Percentiles rank a stretch among this genome's conserved stretches.
phyloP scores from a whole-genome alignment of 1,284 basidiomycete species.

The Sphagnurus paluster region DNA sequence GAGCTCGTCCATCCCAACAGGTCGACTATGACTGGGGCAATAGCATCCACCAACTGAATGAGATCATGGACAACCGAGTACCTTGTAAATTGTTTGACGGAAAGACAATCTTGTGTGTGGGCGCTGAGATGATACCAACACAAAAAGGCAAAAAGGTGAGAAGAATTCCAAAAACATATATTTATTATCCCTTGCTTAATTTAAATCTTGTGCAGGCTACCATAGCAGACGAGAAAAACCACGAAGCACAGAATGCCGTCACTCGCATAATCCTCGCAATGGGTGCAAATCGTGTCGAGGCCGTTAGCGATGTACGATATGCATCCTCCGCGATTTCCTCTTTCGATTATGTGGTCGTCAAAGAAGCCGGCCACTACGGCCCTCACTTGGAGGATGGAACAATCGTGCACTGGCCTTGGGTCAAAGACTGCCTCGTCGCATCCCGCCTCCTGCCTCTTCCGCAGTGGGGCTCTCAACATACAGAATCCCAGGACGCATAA shows the following conservation, averaged over 20 bases:
- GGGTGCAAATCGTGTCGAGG: constrained; percentile 70
- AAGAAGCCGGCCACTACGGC: constrained; percentile 40
- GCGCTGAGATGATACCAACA: constrained; percentile 52
- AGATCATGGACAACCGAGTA: constrained; percentile 58
- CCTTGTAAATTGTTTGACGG: constrained; percentile 54
- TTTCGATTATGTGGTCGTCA: constrained; percentile 68
- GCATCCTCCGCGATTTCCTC: constrained; percentile 27
- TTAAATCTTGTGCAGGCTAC: constrained; percentile 21
- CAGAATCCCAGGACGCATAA: constrained; percentile 22
- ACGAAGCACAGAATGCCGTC: constrained; percentile 35
- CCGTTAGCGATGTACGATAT: constrained; percentile 35
- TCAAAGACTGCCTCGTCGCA: constrained; percentile 79
- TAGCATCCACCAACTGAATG: constrained; percentile 47
- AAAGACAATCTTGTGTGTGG: constrained; percentile 57
- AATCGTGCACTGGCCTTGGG: constrained; percentile 64
- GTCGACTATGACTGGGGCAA: constrained; percentile 74
- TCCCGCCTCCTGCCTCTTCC: constrained; percentile 46
- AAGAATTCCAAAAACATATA: no score
- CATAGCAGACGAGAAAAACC: constrained; percentile 26
- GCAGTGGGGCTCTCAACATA: constrained; percentile 18
- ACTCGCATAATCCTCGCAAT: constrained; percentile 67
- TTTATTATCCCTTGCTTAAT: background rate
- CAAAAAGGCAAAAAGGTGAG: constrained; percentile 40
- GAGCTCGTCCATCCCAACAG: constrained; percentile 62
- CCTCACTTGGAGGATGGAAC: constrained; percentile 28